Evolutionary conservation across 495 filamentous ascomycete species (phyloP).

Genomic region (Entonaema liquescens): DNA sequence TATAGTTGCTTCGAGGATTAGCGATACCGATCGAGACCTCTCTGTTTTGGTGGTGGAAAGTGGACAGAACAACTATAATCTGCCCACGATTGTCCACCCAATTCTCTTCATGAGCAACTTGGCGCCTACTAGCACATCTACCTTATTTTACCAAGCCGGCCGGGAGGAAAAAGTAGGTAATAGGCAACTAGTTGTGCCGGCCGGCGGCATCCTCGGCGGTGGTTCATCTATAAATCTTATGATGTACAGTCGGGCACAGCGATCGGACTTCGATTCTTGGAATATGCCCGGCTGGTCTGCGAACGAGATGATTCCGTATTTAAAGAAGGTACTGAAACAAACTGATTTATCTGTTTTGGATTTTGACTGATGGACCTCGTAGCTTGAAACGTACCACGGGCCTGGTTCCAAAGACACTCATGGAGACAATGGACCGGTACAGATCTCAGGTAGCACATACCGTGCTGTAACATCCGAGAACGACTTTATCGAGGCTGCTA

Average conservation of each 20-base stretch:
- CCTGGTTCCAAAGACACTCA: conserved; percentile 41
- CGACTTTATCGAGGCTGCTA: conserved; percentile 53
- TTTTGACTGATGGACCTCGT: neutral
- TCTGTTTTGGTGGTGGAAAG: neutral
- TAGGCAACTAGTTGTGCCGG: neutral
- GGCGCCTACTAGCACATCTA: neutral
- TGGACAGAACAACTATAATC: neutral
- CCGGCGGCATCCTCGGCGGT: conserved; percentile 51
- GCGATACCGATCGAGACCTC: neutral
- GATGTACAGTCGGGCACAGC: conserved; percentile 47
- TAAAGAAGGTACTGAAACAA: conserved; percentile 58
- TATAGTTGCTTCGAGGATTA: neutral
- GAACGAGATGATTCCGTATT: conserved; percentile 57
- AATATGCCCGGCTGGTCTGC: conserved; percentile 58
- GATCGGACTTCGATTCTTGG: conserved; percentile 60
- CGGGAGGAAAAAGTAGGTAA: neutral
- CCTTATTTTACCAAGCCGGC: neutral
- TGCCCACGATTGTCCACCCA: neutral
- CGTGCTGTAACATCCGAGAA: conserved; percentile 31
- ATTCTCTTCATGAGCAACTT: neutral
- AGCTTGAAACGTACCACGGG: conserved; percentile 59
- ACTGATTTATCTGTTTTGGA: neutral
- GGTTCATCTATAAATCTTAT: conserved; percentile 66
- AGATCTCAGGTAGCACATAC: conserved; percentile 53
- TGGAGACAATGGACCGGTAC: conserved; percentile 58